A percentile compares a stretch with the other conserved stretches of the same genome.
Evolutionary conservation across 768 basidiomycete species (phyloP).

Genomic region (Boletus rubroflammeus): DNA sequence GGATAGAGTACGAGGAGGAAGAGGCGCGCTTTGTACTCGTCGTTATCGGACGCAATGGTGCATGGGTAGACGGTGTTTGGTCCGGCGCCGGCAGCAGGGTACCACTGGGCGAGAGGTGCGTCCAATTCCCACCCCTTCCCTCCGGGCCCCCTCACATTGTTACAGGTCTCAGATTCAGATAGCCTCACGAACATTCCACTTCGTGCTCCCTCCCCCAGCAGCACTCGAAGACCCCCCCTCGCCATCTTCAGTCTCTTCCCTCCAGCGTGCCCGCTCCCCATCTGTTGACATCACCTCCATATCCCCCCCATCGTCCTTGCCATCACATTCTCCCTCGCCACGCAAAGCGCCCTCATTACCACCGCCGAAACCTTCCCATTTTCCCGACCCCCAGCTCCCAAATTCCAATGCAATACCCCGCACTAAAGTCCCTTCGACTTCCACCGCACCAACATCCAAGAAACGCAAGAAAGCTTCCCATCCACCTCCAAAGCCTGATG

Average conservation of each 20-base stretch:
- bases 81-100: slow-evolving; percentile 82
- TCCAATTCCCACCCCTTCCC: not conserved
- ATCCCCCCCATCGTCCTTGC: slow-evolving; percentile 78
- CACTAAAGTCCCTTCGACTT: slow-evolving; percentile 28
- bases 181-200: slow-evolving; percentile 94
- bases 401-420: slow-evolving; percentile 60
- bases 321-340: slow-evolving; percentile 71
- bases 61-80: slow-evolving; percentile 98
- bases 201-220: slow-evolving; percentile 87
- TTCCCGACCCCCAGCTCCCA: slow-evolving; percentile 51
- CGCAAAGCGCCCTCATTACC: slow-evolving; percentile 40
- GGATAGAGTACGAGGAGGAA: slow-evolving; percentile 90
- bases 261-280: slow-evolving; percentile 66
- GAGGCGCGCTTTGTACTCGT: slow-evolving; percentile 84
- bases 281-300: slow-evolving; percentile 81
- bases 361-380: slow-evolving; percentile 44
- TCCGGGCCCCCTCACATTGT: slow-evolving; percentile 14
- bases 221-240: slow-evolving; percentile 78
- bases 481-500: slow-evolving; percentile 54
- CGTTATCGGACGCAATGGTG: slow-evolving; percentile 95
- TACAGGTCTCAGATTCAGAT: slow-evolving; percentile 92
- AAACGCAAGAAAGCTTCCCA: slow-evolving; percentile 64
- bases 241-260: slow-evolving; percentile 71
- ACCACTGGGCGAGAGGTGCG: slow-evolving; percentile 79
- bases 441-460: slow-evolving; percentile 40